phyloP scores from a whole-genome alignment of 768 basidiomycete species.

The Boletus barrowsii region DNA sequence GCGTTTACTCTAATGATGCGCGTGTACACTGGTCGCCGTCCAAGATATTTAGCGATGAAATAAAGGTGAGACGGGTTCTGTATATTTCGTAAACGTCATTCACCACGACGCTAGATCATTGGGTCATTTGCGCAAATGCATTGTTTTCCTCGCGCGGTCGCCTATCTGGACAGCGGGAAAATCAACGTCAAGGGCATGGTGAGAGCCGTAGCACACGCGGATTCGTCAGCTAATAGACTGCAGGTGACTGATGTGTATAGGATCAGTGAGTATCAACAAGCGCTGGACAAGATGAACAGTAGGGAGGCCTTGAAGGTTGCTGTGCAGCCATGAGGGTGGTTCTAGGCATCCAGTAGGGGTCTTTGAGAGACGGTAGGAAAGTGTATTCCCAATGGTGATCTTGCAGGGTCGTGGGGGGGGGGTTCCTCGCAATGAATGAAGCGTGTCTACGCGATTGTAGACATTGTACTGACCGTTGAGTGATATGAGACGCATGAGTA shows the following conservation, averaged over 20 bases:
- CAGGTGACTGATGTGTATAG: slow-evolving; percentile 52
- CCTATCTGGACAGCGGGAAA: slow-evolving; percentile 81
- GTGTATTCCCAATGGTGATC: no score
- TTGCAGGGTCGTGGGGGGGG: no score
- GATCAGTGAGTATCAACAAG: slow-evolving; percentile 62
- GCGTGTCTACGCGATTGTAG: no score
- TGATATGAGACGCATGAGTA: no score
- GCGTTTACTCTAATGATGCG: slow-evolving; percentile 80
- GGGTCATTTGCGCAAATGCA: slow-evolving; percentile 82
- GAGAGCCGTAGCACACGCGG: neutral
- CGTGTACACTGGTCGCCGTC: slow-evolving; percentile 78
- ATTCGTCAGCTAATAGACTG: neutral
- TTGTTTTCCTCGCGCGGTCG: slow-evolving; percentile 86
- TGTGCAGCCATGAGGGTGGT: slow-evolving; percentile 43
- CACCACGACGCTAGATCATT: slow-evolving; percentile 53
- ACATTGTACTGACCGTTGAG: no score
- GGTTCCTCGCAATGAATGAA: no score
- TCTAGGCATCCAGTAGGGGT: neutral
- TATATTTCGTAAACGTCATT: neutral
- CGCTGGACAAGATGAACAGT: slow-evolving; percentile 68
- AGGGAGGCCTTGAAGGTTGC: slow-evolving; percentile 54
- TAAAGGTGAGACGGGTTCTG: slow-evolving; percentile 37
- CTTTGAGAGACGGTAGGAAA: no score
- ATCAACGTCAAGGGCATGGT: slow-evolving; percentile 76
- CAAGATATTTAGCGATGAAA: slow-evolving; percentile 61